Base-by-base conservation (phyloP, 2,329 filamentous ascomycete species). In the Colletotrichum karsti region DNA sequence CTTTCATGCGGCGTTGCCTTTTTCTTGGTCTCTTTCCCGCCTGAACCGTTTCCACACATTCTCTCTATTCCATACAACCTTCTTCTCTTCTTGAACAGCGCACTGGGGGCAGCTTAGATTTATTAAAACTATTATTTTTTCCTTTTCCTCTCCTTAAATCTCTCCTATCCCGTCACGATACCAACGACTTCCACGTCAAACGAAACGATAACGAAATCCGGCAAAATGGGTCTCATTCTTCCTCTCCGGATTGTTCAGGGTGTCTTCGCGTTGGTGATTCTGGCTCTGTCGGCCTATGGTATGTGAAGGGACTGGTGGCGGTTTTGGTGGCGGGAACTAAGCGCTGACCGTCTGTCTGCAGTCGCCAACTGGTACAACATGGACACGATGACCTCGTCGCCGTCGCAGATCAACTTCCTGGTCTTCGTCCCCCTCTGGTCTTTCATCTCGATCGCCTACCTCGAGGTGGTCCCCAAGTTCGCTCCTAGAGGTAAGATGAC, bases 341-440 rank as follows among this genome's bases (percentile, higher is more conserved):
- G 24, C 39, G 59, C 67, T 64, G 54, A 74, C 71, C 74, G 18
- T 48, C 22, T 54, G 28, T 42, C 30, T 35, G 66, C 62, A 91
- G 89, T 91, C 63, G 81, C 86, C 71, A 82, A 90, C 77, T 90
- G 87, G 86, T 90, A 89, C 76, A 82, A 86, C 75, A 80, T 77
- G 67, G 80, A 88, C 73, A 91, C 86, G 73, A 80, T 84, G 70
- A 83, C 83, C 4, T 72, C 82, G 18, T 83, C 88, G n/a, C 88
- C 89, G 0, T 79, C 82, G 4, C 83, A 88, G 69, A 78, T 91
- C 77, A 86, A 84, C 79, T 90, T 89, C 76, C 77, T 90, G 69
- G 78, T 90, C 72, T 87, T 88, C 73, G 81, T 80, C 26, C 84
- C 87, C 2, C 70, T 87, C 46, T 84, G 87, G 73, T 87, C 88